Evolutionary conservation across 345 rosid genomes (phyloP).

Genomic region (Populus ilicifolia): DNA sequence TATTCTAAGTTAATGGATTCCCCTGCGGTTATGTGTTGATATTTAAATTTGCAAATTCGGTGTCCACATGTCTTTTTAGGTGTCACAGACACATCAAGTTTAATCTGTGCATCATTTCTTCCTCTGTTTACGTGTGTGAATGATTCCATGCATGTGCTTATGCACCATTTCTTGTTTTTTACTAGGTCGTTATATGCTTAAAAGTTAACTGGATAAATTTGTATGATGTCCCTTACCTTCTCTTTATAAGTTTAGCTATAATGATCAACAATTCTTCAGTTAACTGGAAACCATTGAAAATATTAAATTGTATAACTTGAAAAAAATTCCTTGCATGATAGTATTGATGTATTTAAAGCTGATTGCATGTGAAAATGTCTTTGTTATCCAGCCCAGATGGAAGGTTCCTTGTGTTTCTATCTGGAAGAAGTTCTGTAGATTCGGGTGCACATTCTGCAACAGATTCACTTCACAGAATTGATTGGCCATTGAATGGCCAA

Average conservation of each 20-base stretch:
- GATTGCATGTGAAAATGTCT: conserved; percentile 5
- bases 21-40: not conserved
- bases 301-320: not conserved
- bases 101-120: not conserved
- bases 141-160: not conserved
- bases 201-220: not conserved
- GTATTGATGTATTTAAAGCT: not conserved
- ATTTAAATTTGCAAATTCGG: too few relatives aligned
- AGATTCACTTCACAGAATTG: conserved; percentile 70
- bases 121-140: not conserved
- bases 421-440: conserved; percentile 70
- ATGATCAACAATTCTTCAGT: not conserved
- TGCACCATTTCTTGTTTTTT: not conserved
- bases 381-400: conserved; percentile 71
- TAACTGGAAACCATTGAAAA: not conserved
- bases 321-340: not conserved
- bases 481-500: conserved; percentile 62
- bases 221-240: not conserved
- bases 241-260: not conserved
- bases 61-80: not conserved
- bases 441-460: conserved; percentile 73
- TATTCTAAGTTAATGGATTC: not conserved
- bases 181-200: not conserved
- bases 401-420: conserved; percentile 64
- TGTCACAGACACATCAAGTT: not conserved